Evolutionary conservation across 2,329 filamentous ascomycete species (phyloP), one percentile per base, ranked within the genome.

Genomic region (Tolypocladium paradoxum): DNA sequence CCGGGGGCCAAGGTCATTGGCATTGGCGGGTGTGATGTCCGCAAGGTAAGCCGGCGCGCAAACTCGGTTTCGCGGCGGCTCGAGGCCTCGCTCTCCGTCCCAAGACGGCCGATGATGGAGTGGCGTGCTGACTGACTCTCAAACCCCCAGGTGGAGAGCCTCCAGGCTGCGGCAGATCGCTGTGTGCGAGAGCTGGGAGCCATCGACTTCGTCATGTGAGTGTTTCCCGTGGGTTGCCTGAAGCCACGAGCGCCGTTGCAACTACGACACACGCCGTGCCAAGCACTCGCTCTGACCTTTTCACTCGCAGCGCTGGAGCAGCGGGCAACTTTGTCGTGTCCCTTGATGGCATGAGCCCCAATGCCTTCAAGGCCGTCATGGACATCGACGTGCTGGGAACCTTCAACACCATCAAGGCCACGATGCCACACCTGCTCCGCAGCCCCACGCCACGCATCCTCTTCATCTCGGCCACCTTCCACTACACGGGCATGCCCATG

Each of bases 381-480:
- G 93, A 97, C 56, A 99, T 99, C 64, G 93, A 97, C 67, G 86
- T 96, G 3, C 70, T 97, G 36, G 93, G 93, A 34, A 95, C 88
- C 18, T 99, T 88, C 73, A 95, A 97, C 74, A 96, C 90, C 3
- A 78, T 96, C 64, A 97, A 97, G 73, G 90, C 92, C 4, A 93
- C 90, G 1, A 74, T 96, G 35, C 89, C 90, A 0, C 79, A 95
- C 63, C 80, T 99, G 3, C 71, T 90, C 14, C 77, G 82, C 61
- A 95, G 90, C n/a, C 84, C 87, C 1, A 60, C 61, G 47, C 90
- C 91, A 11, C 84, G 91, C 54, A 90, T 97, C 64, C 81, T 96
- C 63, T 95, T 91, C 68, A 81, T 97, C 56, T 93, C 87, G 46
- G 92, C 91, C 4, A 91, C 89, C 1, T 86, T 97, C 62, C 92